Evolutionary conservation across 805 yeast species (phyloP), one percentile per base, ranked within the genome.

Genomic region (Yueomyces sinensis): DNA sequence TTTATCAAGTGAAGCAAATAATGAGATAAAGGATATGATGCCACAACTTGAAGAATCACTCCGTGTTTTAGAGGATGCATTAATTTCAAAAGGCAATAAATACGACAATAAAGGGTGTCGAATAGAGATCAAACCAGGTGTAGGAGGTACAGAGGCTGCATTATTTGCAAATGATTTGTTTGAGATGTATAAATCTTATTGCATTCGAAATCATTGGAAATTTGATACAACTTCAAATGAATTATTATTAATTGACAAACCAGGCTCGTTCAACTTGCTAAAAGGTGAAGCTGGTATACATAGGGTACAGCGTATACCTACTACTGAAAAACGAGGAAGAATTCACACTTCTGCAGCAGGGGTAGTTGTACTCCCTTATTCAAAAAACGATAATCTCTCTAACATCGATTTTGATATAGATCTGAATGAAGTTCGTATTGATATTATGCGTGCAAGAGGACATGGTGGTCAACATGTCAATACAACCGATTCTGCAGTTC

Each of bases 381-480:
- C 68, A 5, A 61, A 54, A 28, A 58, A 59, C 5, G 5, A 11
- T 11, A 13, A 6, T 25, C 5, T 25, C n/a, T 7, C 24, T 7
- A 11, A 7, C 24, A 20, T 7, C 11, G 24, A 20, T 20, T 7
- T 20, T 20, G 62, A 71, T 36, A 66, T 68, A 2, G 74, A 74
- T 15, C 82, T 87, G 0, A 94, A 82, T 3, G 98, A 91, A 47
- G 75, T 91, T 17, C 68, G 95, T 37, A 75, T 91, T 4, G 98
- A 91, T 53, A 86, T 91, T n/a, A 91, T 89, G 95, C 68, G 98
- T 45, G 83, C 97, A 1, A 76, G 94, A 37, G 98, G 98, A 3
- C 80, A 91, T 42, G 98, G 98, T 37, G 98, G 98, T 0, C 98
- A 89, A 61, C 97, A 89, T 52, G 98, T 89, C 27, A 89, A 89